Conservation (phyloP, 306 rosid genomes). For the Sophora flavescens region DNA sequence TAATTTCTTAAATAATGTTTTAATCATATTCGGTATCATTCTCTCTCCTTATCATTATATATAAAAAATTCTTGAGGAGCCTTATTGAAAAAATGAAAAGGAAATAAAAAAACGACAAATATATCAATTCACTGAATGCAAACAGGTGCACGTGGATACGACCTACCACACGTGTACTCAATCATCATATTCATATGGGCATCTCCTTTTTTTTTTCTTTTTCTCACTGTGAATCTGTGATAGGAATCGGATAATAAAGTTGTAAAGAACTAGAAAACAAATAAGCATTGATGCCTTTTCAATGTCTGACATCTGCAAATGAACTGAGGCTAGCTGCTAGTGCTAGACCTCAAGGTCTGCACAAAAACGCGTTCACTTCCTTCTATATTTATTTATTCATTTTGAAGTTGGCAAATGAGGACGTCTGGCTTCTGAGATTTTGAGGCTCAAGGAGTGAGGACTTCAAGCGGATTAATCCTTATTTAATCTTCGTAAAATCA, state of each 20-base stretch:
- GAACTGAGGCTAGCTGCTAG: slow-evolving; percentile 34
- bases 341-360: slow-evolving; percentile 40
- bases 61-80: no score
- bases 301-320: slow-evolving; percentile 37
- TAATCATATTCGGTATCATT: no score
- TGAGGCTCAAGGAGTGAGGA: slow-evolving; percentile 48
- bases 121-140: slow-evolving; percentile 64
- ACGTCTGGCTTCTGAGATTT: slow-evolving; percentile 36
- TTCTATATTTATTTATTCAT: slow-evolving; percentile 1
- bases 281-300: slow-evolving; percentile 17
- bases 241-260: slow-evolving; percentile 48
- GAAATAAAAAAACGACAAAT: slow-evolving; percentile 50
- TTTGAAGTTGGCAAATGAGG: slow-evolving; percentile 44
- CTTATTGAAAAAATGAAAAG: no score
- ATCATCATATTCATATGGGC: slow-evolving; percentile 59
- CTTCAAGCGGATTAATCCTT: background rate
- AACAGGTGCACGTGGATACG: slow-evolving; percentile 86
- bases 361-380: slow-evolving; percentile 2
- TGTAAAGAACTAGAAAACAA: slow-evolving; percentile 56
- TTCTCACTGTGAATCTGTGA: slow-evolving; percentile 11
- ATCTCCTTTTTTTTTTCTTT: background rate
- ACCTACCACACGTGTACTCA: slow-evolving; percentile 96
- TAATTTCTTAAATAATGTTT: no score
- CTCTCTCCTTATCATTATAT: no score
- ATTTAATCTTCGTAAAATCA: background rate